Evolutionary conservation across 1,139 yeast species (phyloP).

Genomic region (Blastobotrys serpentis): DNA sequence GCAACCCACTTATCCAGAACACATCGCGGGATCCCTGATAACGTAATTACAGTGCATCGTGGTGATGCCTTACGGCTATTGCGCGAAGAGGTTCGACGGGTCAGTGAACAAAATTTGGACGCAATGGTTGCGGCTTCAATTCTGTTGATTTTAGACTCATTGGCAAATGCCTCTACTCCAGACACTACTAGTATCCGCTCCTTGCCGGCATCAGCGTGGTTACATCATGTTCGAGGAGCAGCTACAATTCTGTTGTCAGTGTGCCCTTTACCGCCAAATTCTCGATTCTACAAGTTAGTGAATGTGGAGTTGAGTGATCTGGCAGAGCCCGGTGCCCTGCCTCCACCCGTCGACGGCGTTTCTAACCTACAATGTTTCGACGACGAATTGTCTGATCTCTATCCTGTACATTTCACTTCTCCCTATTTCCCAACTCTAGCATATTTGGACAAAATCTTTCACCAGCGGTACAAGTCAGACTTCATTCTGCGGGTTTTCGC

Average conservation of each 20-base stretch:
- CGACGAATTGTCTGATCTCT: slow-evolving; percentile 76
- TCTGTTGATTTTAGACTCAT: slow-evolving; percentile 83
- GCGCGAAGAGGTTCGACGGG: slow-evolving; percentile 81
- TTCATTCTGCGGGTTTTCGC: slow-evolving; percentile 86
- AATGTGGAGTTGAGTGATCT: slow-evolving; percentile 75
- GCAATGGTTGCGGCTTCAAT: slow-evolving; percentile 91
- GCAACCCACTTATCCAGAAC: slow-evolving; percentile 85
- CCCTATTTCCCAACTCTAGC: slow-evolving; percentile 87
- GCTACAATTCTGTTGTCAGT: slow-evolving; percentile 93
- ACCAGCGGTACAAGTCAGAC: slow-evolving; percentile 77
- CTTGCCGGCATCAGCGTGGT: slow-evolving; percentile 92
- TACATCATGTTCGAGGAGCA: slow-evolving; percentile 94
- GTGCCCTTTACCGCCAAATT: slow-evolving; percentile 81
- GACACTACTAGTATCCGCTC: slow-evolving; percentile 42
- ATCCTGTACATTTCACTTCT: slow-evolving; percentile 78
- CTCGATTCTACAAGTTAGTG: slow-evolving; percentile 39
- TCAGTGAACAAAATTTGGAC: slow-evolving; percentile 82
- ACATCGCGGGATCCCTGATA: slow-evolving; percentile 57
- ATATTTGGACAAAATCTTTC: slow-evolving; percentile 75
- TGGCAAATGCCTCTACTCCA: slow-evolving; percentile 88
- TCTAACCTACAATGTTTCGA: slow-evolving; percentile 76
- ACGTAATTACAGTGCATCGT: slow-evolving; percentile 80
- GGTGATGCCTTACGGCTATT: slow-evolving; percentile 80
- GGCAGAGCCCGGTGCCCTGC: slow-evolving; percentile 30
- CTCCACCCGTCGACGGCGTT: slow-evolving; percentile 33